Percentiles rank a stretch among this genome's conserved stretches.
Evolutionary conservation across 176 grass and related monocot genomes (phyloP).

Genomic region (Saccharum officinarum): DNA sequence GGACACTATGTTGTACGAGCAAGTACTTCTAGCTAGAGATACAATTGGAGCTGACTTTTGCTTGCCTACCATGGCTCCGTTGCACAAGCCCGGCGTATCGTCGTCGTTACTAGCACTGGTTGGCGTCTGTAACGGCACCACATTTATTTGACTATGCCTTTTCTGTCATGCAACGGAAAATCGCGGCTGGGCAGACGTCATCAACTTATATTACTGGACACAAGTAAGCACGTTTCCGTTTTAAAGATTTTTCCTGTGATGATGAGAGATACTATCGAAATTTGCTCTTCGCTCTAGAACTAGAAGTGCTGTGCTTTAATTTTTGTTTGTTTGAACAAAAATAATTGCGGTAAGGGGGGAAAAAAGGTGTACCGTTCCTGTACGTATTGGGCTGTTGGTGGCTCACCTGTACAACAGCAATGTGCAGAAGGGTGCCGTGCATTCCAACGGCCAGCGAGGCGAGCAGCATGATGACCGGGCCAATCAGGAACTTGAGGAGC

Average conservation of each 20-base stretch:
- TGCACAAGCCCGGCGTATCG: not conserved
- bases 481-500: constrained; percentile 64
- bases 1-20: not conserved
- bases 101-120: too few species aligned
- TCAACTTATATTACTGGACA: not conserved
- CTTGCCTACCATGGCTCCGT: not conserved
- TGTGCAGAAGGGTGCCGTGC: constrained; percentile 62
- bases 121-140: too few species aligned
- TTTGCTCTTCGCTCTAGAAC: too few species aligned
- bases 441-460: constrained; percentile 62
- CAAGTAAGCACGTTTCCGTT: not conserved
- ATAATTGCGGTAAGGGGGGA: not conserved
- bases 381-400: not conserved
- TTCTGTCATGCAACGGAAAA: not conserved
- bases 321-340: not conserved
- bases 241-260: not conserved
- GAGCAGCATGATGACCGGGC: constrained; percentile 61
- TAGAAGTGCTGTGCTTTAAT: not conserved
- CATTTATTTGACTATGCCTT: not conserved
- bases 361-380: not conserved
- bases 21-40: not conserved
- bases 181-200: not conserved
- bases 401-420: constrained; percentile 72
- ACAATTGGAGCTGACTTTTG: constrained; percentile 12
- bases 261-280: not conserved